Base-by-base conservation (phyloP, 2,329 filamentous ascomycete species). In the Botrytis paeoniae region DNA sequence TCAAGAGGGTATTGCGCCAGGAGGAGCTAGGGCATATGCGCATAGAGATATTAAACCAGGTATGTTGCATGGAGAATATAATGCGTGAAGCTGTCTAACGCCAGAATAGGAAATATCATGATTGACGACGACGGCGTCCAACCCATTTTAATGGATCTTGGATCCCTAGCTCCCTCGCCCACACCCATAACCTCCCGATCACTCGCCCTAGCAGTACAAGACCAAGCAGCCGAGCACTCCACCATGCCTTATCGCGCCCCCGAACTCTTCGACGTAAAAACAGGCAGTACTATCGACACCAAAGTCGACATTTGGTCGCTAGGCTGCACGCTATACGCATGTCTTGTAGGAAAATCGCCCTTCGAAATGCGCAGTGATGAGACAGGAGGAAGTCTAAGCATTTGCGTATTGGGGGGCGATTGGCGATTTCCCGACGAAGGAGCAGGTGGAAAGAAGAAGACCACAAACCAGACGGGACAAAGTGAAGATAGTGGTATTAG, bases 241-340 rank as follows among this genome's bases (percentile, higher is more conserved):
- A 99, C 96, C 59, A 98, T 99, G 95, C 95, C 96, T 0, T 99
- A 99, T 84, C 94, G 96, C 74, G 96, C 96, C 1, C 96, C 96
- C 0, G 96, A 99, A 83, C 90, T 99, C 74, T 99, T 99, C 83
- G 96, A 99, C 82, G 96, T 98, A 73, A 97, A 97, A 84, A 98
- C 94, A 4, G 95, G 93, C 75, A 91, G 92, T 66, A 89, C 94
- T 69, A 92, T 99, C 80, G 96, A 98, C 83, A 97, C 95, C 20
- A 98, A 98, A 81, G 94, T 97, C 59, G 96, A 99, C 82, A 97
- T 99, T 77, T 99, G 96, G 96, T 97, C 93, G 25, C 85, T 99
- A 35, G 96, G 96, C 69, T 98, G 96, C 85, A 98, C 96, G n/a
- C 86, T 99, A 62, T 99, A 97, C 83, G 96, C 96, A 54, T 98